Base-by-base conservation (phyloP, 495 filamentous ascomycete genomes). In the Neurospora sp. region DNA sequence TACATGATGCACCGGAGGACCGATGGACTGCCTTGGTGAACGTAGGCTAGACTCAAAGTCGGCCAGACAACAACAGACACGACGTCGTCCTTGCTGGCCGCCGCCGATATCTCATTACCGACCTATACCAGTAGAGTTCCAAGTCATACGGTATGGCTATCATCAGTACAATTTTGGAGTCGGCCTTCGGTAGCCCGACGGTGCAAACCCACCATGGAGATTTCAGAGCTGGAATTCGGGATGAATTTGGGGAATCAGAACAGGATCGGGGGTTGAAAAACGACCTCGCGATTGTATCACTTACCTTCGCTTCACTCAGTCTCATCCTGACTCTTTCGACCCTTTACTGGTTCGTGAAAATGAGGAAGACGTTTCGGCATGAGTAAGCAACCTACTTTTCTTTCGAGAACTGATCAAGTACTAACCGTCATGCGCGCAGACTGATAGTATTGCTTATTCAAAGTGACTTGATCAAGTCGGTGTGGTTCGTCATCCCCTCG, bases 281-380 rank as follows among this genome's bases (percentile, higher is more conserved):
- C n/a, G 37, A 76, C 44, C 62, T 82, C 27, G 72, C 72, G 1
- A 76, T 78, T n/a, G 41, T 81, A 8, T 77, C 77, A n/a, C 77
- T 80, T 42, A 60, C 77, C 10, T 75, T 87, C 31, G 79, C 85
- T 27, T 78, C 83, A 1, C 75, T 91, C 79, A 91, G 88, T 74
- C 79, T 92, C 35, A 20, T 86, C 10, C 80, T 85, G 16, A 84
- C 85, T 0, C 73, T 89, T 7, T 77, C 84, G 54, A 82, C 89
- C 23, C 83, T 91, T 70, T 93, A 91, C 80, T 93, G 91, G 90
- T 93, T 94, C 80, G 81, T 87, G 54, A 87, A 87, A 76, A 94
- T 94, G 91, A 86, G 88, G 76, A 87, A 90, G 77, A 88, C 83
- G 66, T 94, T 93, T 80, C 87, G 92, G 70, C 92, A 93, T 79